Percentiles rank a stretch among this genome's conserved stretches.
phyloP scores from a whole-genome alignment of 108 stramenopile species.

The Nitzschia sp. region DNA sequence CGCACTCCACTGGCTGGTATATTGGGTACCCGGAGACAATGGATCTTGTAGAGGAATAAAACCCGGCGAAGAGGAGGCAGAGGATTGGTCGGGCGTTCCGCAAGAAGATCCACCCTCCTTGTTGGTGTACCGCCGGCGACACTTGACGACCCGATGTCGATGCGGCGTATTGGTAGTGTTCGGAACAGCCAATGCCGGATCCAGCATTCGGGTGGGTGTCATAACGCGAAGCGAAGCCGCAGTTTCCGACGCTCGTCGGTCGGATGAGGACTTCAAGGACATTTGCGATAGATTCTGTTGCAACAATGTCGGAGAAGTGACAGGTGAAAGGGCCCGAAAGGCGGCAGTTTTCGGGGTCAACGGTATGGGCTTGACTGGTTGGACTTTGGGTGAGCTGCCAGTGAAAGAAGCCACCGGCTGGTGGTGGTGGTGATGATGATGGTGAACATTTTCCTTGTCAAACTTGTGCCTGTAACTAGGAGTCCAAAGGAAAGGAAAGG shows the following conservation, averaged over 20 bases:
- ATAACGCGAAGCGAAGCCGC: neutral
- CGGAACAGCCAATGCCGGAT: neutral
- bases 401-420: neutral
- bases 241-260: neutral
- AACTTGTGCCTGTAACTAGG: neutral
- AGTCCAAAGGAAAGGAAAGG: no score
- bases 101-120: no score
- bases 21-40: neutral
- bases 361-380: no score
- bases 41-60: neutral
- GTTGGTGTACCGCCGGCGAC: constrained; percentile 5
- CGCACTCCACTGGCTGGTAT: neutral
- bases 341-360: neutral
- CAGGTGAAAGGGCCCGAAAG: neutral
- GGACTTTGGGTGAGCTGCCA: no score
- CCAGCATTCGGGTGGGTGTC: neutral
- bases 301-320: no score
- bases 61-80: neutral
- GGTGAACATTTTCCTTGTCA: constrained; percentile 2
- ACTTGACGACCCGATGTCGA: constrained; percentile 1
- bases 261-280: neutral
- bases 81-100: neutral
- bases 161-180: neutral
- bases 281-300: neutral
- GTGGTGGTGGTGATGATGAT: neutral